Conservation (phyloP, 306 rosid genomes). For the Lathyrus sativus region DNA sequence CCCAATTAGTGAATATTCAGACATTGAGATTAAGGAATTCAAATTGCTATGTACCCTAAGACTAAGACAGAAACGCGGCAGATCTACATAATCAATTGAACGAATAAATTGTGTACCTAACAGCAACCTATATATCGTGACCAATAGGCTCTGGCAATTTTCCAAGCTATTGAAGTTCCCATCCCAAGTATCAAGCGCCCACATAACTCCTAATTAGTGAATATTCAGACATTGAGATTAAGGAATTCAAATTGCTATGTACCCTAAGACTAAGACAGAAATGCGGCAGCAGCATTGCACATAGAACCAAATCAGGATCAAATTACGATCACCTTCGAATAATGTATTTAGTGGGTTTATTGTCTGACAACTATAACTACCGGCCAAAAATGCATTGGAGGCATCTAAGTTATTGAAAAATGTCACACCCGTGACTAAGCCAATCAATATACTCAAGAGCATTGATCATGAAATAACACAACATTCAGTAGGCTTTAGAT, state of each 20-base stretch:
- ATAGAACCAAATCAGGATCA: slow-evolving; percentile 32
- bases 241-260: slow-evolving; percentile 9
- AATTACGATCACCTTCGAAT: slow-evolving; percentile 14
- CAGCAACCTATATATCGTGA: background rate
- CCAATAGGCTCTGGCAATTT: slow-evolving; percentile 9
- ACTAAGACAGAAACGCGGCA: too few relatives aligned
- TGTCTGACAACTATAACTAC: slow-evolving; percentile 14
- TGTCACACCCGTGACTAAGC: background rate
- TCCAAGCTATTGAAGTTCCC: slow-evolving; percentile 5
- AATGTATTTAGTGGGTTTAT: background rate
- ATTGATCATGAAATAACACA: slow-evolving; percentile 23
- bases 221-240: background rate
- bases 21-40: slow-evolving; percentile 11
- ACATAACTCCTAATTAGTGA: slow-evolving; percentile 15
- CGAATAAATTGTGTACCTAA: background rate
- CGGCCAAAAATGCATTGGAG: slow-evolving; percentile 2
- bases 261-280: slow-evolving; percentile 18
- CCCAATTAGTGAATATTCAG: slow-evolving; percentile 9
- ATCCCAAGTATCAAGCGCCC: slow-evolving; percentile 21
- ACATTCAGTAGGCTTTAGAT: slow-evolving; percentile 9
- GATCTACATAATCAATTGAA: background rate
- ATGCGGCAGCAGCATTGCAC: background rate
- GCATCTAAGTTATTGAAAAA: slow-evolving; percentile 5
- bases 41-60: slow-evolving; percentile 5
- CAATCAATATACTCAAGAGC: background rate